Base-by-base conservation (phyloP, 352 stramenopile species). In the Pythium myriotylum region DNA sequence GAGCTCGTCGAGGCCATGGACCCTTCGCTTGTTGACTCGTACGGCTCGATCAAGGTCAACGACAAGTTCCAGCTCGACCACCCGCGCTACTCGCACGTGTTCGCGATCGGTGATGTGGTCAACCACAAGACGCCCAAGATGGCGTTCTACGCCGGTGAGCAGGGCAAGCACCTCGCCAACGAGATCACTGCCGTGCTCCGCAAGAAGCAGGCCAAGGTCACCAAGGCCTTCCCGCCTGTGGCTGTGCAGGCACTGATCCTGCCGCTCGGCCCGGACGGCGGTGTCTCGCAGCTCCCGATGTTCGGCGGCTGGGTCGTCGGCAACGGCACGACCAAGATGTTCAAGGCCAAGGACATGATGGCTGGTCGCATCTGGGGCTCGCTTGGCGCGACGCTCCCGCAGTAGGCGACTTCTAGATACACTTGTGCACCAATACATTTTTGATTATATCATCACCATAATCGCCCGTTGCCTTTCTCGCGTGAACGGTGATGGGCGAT, bases 71-170 rank as follows among this genome's bases (percentile, higher is more conserved):
- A 84, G 61, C 61, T 88, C 26, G 76, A 80, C 53, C 67, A 72
- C 48, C 43, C 41, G 0, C 55, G 66, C 54, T 87, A 75, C 59
- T 24, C 66, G 5, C 74, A 84, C 60, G 73, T 87, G 19, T 87
- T 81, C 54, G 73, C 68, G 29, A 49, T 85, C n/a, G 78, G 75
- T 43, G 76, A 88, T 56, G 67, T 62, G 7, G 77, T 50, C 55
- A 85, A 81, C 69, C 75, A 78, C 54, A 40, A 63, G 33, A 77
- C 70, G 27, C 74, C 76, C 12, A 86, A 84, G 66, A 48, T 74
- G 12, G 68, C 62, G 47, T 77, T 72, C 65, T 79, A 56, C 64
- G 79, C 72, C 10, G 65, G 54, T 29, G 56, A 71, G 45, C 75
- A 88, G 58, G 76, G 55, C 50, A 74, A 75, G 46, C 68, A 80